Base-by-base conservation (phyloP, 225 moss, liverwort and hornwort species). In the Asterella californica region DNA sequence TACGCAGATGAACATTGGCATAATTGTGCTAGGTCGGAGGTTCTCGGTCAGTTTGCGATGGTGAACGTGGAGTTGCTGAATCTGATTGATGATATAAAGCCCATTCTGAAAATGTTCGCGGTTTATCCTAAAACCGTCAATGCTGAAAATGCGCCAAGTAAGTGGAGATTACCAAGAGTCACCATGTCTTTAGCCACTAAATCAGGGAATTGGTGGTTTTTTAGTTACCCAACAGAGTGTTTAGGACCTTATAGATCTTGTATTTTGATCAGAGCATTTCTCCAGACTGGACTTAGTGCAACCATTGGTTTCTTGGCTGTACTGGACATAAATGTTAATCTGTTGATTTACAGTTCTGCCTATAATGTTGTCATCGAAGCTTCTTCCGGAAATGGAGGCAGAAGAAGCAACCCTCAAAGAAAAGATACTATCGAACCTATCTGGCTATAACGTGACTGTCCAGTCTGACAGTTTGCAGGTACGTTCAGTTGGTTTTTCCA, bases 321-420 rank as follows among this genome's bases (percentile, higher is more conserved):
- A 54, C 15, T 64, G 46, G 36, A 42, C 46, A n/a, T 9, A 5
- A 15, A 27, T 27, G 0, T 15, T 29, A 18, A n/a, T 27, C 4
- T 54, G 74, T 86, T 57, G 73, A 79, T 81, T 33, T 83, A 78
- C 93, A 99, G 93, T 91, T 79, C 79, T 99, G 66, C 97, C 97
- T 29, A 95, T 99, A 25, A 99, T 99, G 97, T 87, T 99, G 74
- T 99, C 97, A 25, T 93, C 97, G 55, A 99, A 95, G 88, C 88
- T 99, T 76, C 85, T 99, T 55, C 97, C 95, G 53, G 97, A 99
- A 86, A 95, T 99, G 93, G 97, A 99, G 82, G 83, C 93, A 36
- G 95, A 91, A 65, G 93, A 95, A 82, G 91, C 88, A 32, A 24
- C 84, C 37, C 83, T 89, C 12, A 99, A 94, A 80, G 97, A 99